Conservation (phyloP, 192 early-diverging fungal species). For the Polychytrium aggregatum region DNA sequence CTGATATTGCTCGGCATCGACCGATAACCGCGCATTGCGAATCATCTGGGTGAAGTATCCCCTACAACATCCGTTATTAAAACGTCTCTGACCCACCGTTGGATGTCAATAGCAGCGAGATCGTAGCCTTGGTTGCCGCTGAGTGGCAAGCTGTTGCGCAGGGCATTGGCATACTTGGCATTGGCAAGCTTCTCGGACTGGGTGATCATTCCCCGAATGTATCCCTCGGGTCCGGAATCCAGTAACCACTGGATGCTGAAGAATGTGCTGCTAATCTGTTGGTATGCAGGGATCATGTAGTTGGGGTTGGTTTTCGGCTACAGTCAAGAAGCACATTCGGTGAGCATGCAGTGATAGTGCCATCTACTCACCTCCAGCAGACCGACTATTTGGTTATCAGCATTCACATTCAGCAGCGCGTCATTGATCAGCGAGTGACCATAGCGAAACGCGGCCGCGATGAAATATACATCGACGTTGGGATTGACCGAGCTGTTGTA, state of each 20-base stretch:
- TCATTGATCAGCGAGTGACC: conserved; percentile 18
- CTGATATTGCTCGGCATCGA: too few species aligned
- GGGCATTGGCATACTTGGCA: conserved; percentile 7
- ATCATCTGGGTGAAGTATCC: too few species aligned
- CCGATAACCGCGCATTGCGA: too few species aligned
- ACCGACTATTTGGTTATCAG: conserved; percentile 13
- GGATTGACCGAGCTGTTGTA: conserved; percentile 22
- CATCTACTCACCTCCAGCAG: conserved; percentile 2
- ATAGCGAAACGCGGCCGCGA: conserved; percentile 23
- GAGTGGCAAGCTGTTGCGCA: conserved; percentile 10
- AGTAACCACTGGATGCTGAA: conserved; percentile 8
- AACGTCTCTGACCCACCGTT: conserved; percentile 17
- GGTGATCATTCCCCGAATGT: conserved; percentile 18
- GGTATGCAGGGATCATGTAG: neutral
- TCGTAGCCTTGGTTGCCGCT: conserved; percentile 11
- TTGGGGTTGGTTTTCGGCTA: neutral
- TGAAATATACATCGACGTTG: conserved; percentile 20
- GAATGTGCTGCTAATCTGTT: conserved; percentile 3
- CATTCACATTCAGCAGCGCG: conserved; percentile 13
- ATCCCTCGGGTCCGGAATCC: conserved; percentile 10
- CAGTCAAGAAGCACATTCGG: neutral
- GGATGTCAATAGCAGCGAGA: conserved; percentile 18
- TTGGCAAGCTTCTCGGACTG: conserved; percentile 19
- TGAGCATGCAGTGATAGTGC: neutral
- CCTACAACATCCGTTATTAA: too few species aligned